Evolutionary conservation across 2,329 filamentous ascomycete species (phyloP).

Genomic region (Botryotinia convoluta): DNA sequence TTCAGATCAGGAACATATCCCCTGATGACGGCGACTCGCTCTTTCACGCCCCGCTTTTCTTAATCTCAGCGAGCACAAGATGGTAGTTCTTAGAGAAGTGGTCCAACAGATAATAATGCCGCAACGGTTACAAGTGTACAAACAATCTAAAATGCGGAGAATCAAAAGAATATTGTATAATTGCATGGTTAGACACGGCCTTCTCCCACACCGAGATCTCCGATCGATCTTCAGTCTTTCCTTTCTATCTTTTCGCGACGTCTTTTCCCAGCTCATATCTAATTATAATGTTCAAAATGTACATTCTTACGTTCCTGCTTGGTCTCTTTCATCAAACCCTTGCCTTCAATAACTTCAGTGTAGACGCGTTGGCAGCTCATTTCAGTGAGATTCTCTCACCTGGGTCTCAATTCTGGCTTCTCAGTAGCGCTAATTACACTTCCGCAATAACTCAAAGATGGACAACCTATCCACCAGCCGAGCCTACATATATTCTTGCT

Average conservation of each 20-base stretch:
- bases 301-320: neutral
- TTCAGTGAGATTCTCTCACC: neutral
- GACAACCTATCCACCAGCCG: neutral
- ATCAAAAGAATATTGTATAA: too few relatives aligned
- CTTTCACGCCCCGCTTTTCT: neutral
- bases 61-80: neutral
- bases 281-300: neutral
- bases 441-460: constrained; percentile 2
- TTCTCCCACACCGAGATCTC: neutral
- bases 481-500: neutral
- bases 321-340: neutral
- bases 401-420: neutral
- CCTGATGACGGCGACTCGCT: neutral
- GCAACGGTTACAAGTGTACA: neutral
- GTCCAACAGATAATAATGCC: neutral
- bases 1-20: neutral
- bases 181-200: neutral
- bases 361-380: neutral
- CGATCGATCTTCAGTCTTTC: neutral
- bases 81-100: too few relatives aligned
- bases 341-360: neutral
- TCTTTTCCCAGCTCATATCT: neutral
- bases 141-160: neutral
- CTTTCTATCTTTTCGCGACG: too few relatives aligned
- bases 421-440: neutral